Conservation (phyloP, 495 filamentous ascomycete species). For the Astrothelium macrocarpum region DNA sequence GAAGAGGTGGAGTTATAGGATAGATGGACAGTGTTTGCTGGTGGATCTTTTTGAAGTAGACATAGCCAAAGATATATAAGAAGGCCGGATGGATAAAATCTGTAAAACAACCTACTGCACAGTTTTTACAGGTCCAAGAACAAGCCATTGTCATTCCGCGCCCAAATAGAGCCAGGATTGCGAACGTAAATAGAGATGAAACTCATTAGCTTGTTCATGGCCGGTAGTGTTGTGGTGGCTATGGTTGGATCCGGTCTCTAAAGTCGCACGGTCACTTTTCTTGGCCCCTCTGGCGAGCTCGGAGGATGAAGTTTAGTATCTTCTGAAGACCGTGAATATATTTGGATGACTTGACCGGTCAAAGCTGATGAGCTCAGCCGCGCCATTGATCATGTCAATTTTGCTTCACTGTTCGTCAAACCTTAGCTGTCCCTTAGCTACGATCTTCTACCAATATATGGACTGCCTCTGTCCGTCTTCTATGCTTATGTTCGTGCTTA, state of each 20-base stretch:
- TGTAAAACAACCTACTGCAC: background rate
- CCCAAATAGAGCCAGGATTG: background rate
- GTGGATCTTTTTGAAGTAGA: background rate
- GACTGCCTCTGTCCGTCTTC: background rate
- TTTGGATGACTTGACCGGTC: background rate
- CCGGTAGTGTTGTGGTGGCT: background rate
- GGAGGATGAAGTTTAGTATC: background rate
- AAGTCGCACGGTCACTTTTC: background rate
- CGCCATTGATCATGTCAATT: background rate
- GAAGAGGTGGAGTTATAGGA: background rate
- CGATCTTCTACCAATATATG: background rate
- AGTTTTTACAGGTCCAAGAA: background rate
- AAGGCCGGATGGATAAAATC: background rate
- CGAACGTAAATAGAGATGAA: background rate
- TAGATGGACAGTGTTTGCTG: background rate
- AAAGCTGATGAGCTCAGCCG: background rate
- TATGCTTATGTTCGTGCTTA: too few species aligned
- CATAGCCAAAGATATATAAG: background rate
- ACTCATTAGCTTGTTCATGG: background rate
- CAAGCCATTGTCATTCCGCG: background rate
- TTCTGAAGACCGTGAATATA: background rate
- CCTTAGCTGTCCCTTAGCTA: background rate
- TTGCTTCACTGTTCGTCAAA: background rate
- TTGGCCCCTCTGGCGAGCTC: background rate
- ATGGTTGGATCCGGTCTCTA: background rate